Evolutionary conservation across 78 protist species (phyloP).

Genomic region (Salpingoeca rosetta): DNA sequence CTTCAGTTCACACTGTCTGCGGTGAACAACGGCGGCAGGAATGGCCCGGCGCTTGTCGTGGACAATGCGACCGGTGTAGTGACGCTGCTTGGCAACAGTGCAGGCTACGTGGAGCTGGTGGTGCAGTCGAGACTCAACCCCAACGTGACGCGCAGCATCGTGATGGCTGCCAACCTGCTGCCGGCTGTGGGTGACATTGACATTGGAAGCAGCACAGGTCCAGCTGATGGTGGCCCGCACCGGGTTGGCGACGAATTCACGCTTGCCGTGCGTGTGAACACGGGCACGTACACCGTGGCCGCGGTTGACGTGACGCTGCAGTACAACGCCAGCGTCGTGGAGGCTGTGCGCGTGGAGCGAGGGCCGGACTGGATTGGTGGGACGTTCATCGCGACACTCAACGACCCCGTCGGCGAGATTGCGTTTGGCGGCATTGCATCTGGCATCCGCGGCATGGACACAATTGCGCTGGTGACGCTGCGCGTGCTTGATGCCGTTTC

Average conservation of each 20-base stretch:
- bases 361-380: not conserved
- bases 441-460: not conserved
- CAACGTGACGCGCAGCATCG: too few species aligned
- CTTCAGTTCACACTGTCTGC: too few species aligned
- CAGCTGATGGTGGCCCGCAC: not conserved
- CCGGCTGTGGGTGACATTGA: not conserved
- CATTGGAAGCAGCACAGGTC: not conserved
- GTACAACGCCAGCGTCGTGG: not conserved
- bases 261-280: not conserved
- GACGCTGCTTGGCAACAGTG: too few species aligned
- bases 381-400: not conserved
- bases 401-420: not conserved
- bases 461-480: not conserved
- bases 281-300: not conserved
- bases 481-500: too few species aligned
- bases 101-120: too few species aligned
- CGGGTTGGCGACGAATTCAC: not conserved
- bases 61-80: too few species aligned
- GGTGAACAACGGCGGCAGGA: too few species aligned
- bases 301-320: not conserved
- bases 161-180: not conserved
- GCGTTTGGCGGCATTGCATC: not conserved
- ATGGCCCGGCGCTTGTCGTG: too few species aligned
- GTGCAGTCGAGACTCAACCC: too few species aligned
- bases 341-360: not conserved